Conservation (phyloP, 129 eudicot genomes). For the Ambrosia trifida region DNA sequence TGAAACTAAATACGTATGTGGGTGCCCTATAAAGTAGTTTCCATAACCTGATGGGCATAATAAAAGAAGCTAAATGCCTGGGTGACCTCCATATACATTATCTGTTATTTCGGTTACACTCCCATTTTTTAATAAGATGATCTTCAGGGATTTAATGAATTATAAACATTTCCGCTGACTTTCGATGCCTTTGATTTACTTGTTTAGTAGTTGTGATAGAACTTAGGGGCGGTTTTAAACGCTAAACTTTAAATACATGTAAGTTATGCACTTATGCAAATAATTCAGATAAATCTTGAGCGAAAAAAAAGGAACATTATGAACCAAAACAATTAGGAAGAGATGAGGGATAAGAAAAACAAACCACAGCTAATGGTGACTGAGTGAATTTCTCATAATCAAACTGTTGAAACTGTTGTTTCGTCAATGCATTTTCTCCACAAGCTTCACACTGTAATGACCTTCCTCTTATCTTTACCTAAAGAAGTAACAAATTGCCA, state of each 20-base stretch:
- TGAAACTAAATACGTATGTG: neutral
- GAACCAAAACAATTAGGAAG: neutral
- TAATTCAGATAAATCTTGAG: neutral
- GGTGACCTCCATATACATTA: neutral
- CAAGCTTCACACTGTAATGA: constrained; percentile 82
- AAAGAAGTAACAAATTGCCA: constrained; percentile 16
- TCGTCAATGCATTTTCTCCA: constrained; percentile 66
- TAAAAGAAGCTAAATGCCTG: neutral
- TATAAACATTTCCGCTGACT: neutral
- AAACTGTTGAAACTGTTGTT: constrained; percentile 52
- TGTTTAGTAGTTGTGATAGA: neutral
- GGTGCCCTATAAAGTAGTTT: neutral
- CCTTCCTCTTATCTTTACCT: constrained; percentile 96
- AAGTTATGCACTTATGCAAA: neutral
- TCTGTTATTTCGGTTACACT: too few species aligned
- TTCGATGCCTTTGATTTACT: neutral
- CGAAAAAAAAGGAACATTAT: neutral
- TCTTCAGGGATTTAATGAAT: too few species aligned
- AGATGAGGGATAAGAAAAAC: constrained; percentile 4
- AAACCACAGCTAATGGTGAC: constrained; percentile 74
- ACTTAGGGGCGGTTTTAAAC: neutral
- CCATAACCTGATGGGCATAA: too few species aligned
- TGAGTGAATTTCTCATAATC: constrained; percentile 92
- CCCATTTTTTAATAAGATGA: too few species aligned
- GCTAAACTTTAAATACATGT: neutral